Evolutionary conservation across 2,329 filamentous ascomycete species (phyloP), one percentile per base, ranked within the genome.

Genomic region (Aspergillus calidoustus): DNA sequence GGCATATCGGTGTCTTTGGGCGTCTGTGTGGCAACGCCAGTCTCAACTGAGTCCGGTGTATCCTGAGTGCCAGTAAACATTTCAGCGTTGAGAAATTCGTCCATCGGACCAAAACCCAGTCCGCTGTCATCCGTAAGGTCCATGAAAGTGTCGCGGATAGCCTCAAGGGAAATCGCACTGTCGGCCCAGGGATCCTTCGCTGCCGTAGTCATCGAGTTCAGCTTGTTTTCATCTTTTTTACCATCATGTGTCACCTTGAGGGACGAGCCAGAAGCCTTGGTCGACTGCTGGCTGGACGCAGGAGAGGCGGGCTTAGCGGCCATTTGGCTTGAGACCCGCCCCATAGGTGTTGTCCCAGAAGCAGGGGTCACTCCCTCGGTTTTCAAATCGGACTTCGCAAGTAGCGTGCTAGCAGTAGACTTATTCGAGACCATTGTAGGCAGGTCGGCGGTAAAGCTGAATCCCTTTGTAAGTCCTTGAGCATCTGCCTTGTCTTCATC

Each of bases 31-130:
- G 73, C 70, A 50, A 72, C 60, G 22, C 69, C 72, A 23, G 68
- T 67, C 54, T 79, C 76, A 22, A 74, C 68, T 3, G 77, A 78
- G 59, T 78, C 76, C 4, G 76, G 76, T 0, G 77, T 78, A 52
- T 77, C 72, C 46, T 74, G 73, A 4, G 68, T 71, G 44, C 68
- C 68, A 34, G 64, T 69, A 55, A 77, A 78, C 69, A 74, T 73
- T 43, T 78, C 73, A 1, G 72, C 60, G 41, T 75, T 74, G 53
- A 78, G 64, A 48, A 79, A 74, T 57, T 79, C 74, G 11, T 79
- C 76, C 60, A 77, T 73, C 0, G 73, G 69, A 57, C 78, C 74
- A 52, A 69, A 66, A 6, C 74, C 73, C 22, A 78, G 66, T 13
- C 71, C 70, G 25, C 64, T 59, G 17, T 74, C 71, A 34, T 72